phyloP scores from a whole-genome alignment of 2,329 filamentous ascomycete genomes.

The Ramularia collo-cygni region DNA sequence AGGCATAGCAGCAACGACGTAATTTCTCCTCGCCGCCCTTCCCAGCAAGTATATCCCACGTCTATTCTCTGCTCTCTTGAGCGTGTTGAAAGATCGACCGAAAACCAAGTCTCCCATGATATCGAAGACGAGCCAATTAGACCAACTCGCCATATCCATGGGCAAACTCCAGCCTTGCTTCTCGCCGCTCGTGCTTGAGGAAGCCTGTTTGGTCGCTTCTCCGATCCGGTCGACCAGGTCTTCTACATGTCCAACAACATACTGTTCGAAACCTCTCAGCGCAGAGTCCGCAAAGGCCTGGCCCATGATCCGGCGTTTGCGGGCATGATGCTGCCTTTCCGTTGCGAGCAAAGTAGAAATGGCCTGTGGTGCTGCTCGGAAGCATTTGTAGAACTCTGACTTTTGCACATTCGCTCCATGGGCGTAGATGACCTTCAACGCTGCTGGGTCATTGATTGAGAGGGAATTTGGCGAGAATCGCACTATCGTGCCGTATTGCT shows the following conservation, averaged over 20 bases:
- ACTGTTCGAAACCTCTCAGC: slow-evolving; percentile 19
- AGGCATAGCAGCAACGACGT: slow-evolving; percentile 33
- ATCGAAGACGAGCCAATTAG: slow-evolving; percentile 43
- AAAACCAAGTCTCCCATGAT: slow-evolving; percentile 46
- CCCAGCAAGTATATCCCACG: slow-evolving; percentile 37
- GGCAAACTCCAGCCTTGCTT: slow-evolving; percentile 18
- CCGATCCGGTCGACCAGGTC: slow-evolving; percentile 12
- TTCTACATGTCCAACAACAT: slow-evolving; percentile 19
- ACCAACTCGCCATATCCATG: slow-evolving; percentile 20
- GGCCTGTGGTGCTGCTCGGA: slow-evolving; percentile 36
- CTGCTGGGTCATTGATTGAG: slow-evolving; percentile 24
- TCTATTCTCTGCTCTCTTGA: slow-evolving; percentile 25
- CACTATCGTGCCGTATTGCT: slow-evolving; percentile 19
- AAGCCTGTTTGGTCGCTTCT: slow-evolving; percentile 14
- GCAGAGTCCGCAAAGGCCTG: slow-evolving; percentile 38
- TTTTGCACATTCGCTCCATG: slow-evolving; percentile 44
- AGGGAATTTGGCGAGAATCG: slow-evolving; percentile 23
- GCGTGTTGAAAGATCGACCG: slow-evolving; percentile 28
- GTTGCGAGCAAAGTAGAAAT: slow-evolving; percentile 40
- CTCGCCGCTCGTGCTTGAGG: slow-evolving; percentile 11
- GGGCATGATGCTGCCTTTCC: slow-evolving; percentile 39
- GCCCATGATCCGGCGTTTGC: slow-evolving; percentile 40
- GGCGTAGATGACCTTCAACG: slow-evolving; percentile 44
- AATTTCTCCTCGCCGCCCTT: slow-evolving; percentile 40
- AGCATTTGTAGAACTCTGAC: slow-evolving; percentile 42